phyloP scores from a whole-genome alignment of 331 rosid genomes.

The Spiraea crenata region DNA sequence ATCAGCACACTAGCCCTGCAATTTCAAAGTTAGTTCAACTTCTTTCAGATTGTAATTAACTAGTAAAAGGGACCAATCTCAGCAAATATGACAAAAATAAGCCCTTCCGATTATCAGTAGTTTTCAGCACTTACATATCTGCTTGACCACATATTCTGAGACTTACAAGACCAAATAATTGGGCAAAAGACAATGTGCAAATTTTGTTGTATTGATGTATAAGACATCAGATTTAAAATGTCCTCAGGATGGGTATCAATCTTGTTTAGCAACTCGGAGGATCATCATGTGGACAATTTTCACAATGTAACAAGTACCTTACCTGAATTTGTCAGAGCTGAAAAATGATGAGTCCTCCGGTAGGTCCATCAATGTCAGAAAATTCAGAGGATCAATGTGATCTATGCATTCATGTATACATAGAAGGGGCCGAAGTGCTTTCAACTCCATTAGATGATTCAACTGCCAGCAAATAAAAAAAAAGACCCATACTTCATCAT shows the following conservation, averaged over 20 bases:
- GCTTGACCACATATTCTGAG: not conserved
- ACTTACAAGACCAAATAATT: not conserved
- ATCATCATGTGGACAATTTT: not conserved
- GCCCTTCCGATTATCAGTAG: not conserved
- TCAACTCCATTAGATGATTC: slow-evolving; percentile 58
- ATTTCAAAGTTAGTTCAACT: slow-evolving; percentile 5
- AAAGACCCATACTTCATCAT: slow-evolving; percentile 19
- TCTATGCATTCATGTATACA: slow-evolving; percentile 36
- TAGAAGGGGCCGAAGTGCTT: slow-evolving; percentile 51
- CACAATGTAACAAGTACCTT: slow-evolving; percentile 7
- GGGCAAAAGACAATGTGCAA: not conserved
- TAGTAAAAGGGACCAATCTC: not conserved
- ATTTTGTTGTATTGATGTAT: not conserved
- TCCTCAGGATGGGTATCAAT: not conserved
- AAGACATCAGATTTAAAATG: not conserved
- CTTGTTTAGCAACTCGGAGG: not conserved
- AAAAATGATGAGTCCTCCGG: slow-evolving; percentile 59
- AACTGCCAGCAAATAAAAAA: slow-evolving; percentile 48
- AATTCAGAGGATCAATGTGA: slow-evolving; percentile 58
- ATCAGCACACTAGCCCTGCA: slow-evolving; percentile 69
- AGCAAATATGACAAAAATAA: not conserved
- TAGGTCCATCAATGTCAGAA: slow-evolving; percentile 55
- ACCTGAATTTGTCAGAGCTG: slow-evolving; percentile 66
- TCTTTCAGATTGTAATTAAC: not conserved
- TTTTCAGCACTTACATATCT: not conserved